Percentiles rank a stretch among this genome's conserved stretches.
phyloP scores from a whole-genome alignment of 163 green algal genomes.

The Scenedesmus sp. region DNA sequence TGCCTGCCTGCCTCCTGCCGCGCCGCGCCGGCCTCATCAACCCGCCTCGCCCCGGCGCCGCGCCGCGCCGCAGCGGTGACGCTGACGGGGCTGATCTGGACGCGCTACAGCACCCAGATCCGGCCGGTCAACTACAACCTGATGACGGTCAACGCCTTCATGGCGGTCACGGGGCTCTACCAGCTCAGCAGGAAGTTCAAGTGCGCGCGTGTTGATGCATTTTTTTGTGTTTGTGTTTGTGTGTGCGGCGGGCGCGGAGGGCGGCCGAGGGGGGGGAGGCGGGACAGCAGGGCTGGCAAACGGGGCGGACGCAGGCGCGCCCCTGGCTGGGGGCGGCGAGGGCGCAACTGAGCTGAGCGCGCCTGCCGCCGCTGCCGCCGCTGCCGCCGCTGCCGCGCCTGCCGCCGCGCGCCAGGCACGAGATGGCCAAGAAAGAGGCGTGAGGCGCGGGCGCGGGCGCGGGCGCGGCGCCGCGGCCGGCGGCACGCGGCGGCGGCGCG shows the following conservation, averaged over 20 bases:
- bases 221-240: no score
- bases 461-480: no score
- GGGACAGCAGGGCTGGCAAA: no score
- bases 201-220: constrained; percentile 33
- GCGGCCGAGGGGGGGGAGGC: no score
- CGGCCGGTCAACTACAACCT: constrained; percentile 92
- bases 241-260: no score
- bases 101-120: constrained; percentile 85
- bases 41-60: background rate
- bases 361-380: constrained; percentile 6
- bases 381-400: constrained; percentile 20
- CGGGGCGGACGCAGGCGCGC: no score
- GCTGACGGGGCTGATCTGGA: constrained; percentile 89
- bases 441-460: no score
- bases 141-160: constrained; percentile 81
- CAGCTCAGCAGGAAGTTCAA: constrained; percentile 82
- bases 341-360: no score
- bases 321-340: no score
- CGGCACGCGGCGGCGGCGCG: no score
- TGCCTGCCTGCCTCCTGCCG: background rate
- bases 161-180: constrained; percentile 74
- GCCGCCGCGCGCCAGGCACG: background rate
- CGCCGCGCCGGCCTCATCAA: background rate
- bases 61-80: constrained; percentile 72
- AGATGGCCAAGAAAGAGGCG: background rate